Evolutionary conservation across 371 early-diverging fungal genomes (phyloP).

Genomic region (Amoeboaphelidium protococcarum): DNA sequence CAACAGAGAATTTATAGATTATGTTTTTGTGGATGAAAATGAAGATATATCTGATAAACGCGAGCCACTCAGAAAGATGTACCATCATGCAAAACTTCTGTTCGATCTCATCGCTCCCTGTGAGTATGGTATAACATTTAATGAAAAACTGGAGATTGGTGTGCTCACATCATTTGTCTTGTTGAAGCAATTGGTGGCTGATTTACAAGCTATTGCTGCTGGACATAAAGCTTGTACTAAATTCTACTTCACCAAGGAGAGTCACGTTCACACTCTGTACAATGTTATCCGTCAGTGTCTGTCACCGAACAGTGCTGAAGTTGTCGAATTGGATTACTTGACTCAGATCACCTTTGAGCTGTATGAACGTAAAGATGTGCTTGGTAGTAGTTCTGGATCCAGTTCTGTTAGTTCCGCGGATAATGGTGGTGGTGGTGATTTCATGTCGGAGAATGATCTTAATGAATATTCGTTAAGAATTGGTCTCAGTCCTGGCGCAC

Average conservation of each 20-base stretch:
- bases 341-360: constrained; percentile 92
- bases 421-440: no score
- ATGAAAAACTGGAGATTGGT: constrained; percentile 69
- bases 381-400: no score
- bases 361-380: constrained; percentile 61
- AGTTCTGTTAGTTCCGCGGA: no score
- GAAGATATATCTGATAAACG: constrained; percentile 2
- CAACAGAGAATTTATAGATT: constrained; percentile 55
- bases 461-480: constrained; percentile 64
- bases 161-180: constrained; percentile 44
- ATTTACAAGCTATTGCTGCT: constrained; percentile 30
- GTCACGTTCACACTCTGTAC: constrained; percentile 55
- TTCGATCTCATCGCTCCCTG: constrained; percentile 78
- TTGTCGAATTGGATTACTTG: constrained; percentile 40
- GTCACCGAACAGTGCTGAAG: constrained; percentile 38
- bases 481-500: constrained; percentile 73
- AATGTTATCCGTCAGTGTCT: constrained; percentile 67
- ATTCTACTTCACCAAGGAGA: constrained; percentile 88
- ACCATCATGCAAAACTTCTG: constrained; percentile 43
- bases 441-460: no score
- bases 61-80: constrained; percentile 30
- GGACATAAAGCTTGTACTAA: constrained; percentile 32
- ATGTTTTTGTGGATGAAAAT: constrained; percentile 21
- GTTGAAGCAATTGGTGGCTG: constrained; percentile 40
- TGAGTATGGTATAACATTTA: constrained; percentile 63